Conservation (phyloP, 1,284 basidiomycete species). For the Fomitopsis palustris region DNA sequence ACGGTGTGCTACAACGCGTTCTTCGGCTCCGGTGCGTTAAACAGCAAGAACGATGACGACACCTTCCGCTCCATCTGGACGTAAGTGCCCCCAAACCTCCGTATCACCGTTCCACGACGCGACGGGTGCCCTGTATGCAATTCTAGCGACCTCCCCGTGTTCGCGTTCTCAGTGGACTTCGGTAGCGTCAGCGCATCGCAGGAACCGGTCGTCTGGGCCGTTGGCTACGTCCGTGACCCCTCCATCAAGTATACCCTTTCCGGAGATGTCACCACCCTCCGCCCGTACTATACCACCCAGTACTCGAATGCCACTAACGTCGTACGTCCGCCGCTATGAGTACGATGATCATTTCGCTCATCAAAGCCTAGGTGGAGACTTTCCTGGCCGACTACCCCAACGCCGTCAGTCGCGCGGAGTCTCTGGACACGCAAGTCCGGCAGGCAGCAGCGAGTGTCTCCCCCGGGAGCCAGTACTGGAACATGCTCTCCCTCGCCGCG, state of each 20-base stretch:
- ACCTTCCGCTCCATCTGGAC: not conserved
- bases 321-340: slow-evolving; percentile 10
- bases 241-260: slow-evolving; percentile 14
- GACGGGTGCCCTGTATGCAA: not conserved
- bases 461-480: slow-evolving; percentile 28
- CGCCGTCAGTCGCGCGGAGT: slow-evolving; percentile 16
- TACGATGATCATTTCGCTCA: not conserved
- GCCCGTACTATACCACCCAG: slow-evolving; percentile 22
- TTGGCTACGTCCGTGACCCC: slow-evolving; percentile 22
- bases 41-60: not conserved
- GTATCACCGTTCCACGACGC: not conserved
- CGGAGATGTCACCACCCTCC: slow-evolving; percentile 16
- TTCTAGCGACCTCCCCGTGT: slow-evolving; percentile 15
- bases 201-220: slow-evolving; percentile 19
- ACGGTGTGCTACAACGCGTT: not conserved
- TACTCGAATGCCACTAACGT: slow-evolving; percentile 12
- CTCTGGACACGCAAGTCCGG: slow-evolving; percentile 22
- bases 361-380: not conserved
- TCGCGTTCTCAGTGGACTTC: slow-evolving; percentile 18
- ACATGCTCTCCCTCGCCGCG: slow-evolving; percentile 36
- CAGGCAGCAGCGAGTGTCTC: slow-evolving; percentile 19
- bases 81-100: not conserved
- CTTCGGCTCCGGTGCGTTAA: not conserved
- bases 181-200: slow-evolving; percentile 16
- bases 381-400: slow-evolving; percentile 22